These are phyloP conservation scores for Trypanosoma conorhini DNA, from an alignment of 208 protist species.

Conservation along the genomic window DNA sequence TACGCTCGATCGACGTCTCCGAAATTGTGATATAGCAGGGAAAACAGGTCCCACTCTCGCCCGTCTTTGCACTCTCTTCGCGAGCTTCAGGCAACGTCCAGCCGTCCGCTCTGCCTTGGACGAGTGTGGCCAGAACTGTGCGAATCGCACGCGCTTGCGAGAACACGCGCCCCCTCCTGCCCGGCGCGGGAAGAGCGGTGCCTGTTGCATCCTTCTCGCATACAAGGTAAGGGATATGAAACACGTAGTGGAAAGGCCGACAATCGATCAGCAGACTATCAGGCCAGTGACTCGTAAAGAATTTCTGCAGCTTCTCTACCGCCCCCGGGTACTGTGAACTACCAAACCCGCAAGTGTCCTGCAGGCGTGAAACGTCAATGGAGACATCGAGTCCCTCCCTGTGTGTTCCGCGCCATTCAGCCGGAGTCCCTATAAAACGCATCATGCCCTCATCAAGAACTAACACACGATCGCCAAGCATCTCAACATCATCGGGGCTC, in stretches of 20 bases:
- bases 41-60: not conserved
- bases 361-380: constrained; percentile 10
- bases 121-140: constrained; percentile 6
- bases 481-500: constrained; percentile 49
- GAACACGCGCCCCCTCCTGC: not conserved
- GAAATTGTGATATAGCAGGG: constrained; percentile 21
- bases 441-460: constrained; percentile 59
- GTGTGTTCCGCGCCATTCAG: constrained; percentile 1
- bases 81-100: not conserved
- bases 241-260: constrained; percentile 19
- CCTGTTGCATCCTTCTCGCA: not conserved
- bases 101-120: not conserved
- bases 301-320: not conserved
- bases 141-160: not conserved
- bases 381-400: constrained; percentile 15
- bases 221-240: constrained; percentile 15
- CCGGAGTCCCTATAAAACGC: constrained; percentile 42
- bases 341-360: not conserved
- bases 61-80: not conserved
- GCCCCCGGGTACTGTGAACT: not conserved
- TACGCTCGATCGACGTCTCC: constrained; percentile 16
- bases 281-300: constrained; percentile 18
- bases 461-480: constrained; percentile 33
- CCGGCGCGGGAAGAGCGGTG: not conserved
- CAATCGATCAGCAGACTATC: constrained; percentile 11